Evolutionary conservation across 78 protist genomes (phyloP), one percentile per base, ranked within the genome.

Genomic region (Anaeramoeba flamelloides): DNA sequence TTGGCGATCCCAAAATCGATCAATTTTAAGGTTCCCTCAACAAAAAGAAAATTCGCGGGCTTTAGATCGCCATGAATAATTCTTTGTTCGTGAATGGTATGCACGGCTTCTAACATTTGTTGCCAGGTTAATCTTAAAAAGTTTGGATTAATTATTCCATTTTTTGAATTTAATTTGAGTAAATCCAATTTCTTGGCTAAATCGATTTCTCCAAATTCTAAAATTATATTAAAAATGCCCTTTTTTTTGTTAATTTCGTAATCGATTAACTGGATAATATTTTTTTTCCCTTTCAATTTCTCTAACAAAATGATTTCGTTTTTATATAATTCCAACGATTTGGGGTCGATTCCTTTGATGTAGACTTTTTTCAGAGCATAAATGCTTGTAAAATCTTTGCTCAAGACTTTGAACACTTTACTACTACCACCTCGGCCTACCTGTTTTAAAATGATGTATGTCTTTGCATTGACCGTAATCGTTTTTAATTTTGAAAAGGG

Each of bases 1-100:
- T 92, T 90, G 3, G 98, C 98, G 39, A 95, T 95, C 41, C 98
- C 98, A 81, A 95, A 95, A 87, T 95, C 98, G 12, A 95, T 95
- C 38, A 95, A 86, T 85, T 94, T 95, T 33, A 95, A 86, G 53
- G 34, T 1, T 17, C 96, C 97, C 34, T 83, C 74, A 32, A 95
- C 96, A 26, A 88, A 41, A 0, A 95, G 81, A 2, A 95, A 95
- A 82, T 95, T 95, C 37, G 97, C 95, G 1, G 98, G 98, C 79
- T 95, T 95, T 33, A 95, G 83, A 79, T 95, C 98, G 2, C 86
- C 77, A 80, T 95, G 98, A 2, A 95, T 83, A 22, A 95, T 92
- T n/a, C 92, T 74, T 40, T 87, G 82, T 31, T 93, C 85, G 82
- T 95, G 98, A 2, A 93, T 84, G 12, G 87, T 79, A 22, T 86